Percentiles rank a stretch among this genome's conserved stretches.
Conservation (phyloP, 2,329 filamentous ascomycete species). For the Hymenoscyphus albidus region DNA sequence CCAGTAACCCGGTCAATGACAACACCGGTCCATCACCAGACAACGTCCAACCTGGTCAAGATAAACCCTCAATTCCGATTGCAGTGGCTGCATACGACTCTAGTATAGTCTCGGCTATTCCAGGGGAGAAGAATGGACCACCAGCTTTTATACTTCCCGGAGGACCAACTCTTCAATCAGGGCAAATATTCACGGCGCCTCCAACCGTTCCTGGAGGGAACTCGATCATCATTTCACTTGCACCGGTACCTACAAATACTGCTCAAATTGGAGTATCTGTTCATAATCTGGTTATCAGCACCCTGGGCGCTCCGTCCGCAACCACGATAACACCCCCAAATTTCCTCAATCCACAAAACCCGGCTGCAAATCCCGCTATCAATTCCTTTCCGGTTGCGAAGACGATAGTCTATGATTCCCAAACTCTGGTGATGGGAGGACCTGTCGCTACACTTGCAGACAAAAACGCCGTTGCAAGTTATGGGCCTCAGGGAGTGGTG, state of each 20-base stretch:
- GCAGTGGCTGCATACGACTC: background rate
- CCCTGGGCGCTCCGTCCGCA: background rate
- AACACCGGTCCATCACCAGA: background rate
- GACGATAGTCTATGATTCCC: background rate
- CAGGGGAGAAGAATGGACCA: background rate
- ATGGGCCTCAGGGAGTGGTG: background rate
- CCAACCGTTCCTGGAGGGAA: background rate
- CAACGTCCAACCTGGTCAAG: background rate
- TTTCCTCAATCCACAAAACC: background rate
- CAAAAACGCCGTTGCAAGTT: background rate
- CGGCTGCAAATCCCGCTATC: background rate
- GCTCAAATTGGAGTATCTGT: background rate
- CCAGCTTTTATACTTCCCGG: background rate
- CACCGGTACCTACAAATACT: background rate
- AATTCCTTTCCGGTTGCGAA: background rate
- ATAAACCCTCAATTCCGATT: background rate
- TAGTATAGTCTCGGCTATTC: background rate
- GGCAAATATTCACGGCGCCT: background rate
- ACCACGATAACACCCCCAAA: background rate
- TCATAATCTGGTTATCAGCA: background rate
- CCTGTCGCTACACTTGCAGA: background rate
- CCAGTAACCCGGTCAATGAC: background rate
- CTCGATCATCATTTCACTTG: background rate
- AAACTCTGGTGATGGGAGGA: background rate
- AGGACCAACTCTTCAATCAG: background rate